A percentile compares a stretch with the other conserved stretches of the same genome.
Conservation (phyloP, 1,284 basidiomycete species). For the Naganishia sp. region DNA sequence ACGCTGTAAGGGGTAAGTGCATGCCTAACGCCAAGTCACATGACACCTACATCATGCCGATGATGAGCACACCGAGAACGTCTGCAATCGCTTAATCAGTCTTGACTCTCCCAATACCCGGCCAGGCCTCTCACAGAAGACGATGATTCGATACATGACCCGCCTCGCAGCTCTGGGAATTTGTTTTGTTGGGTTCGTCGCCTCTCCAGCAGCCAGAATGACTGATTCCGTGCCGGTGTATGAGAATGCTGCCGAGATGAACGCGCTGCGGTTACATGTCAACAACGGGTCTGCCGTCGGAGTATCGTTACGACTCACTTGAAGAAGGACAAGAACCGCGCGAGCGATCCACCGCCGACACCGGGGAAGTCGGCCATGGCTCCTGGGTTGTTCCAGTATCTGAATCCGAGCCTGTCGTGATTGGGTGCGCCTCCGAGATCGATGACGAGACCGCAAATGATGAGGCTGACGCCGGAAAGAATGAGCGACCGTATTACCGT, state of each 20-base stretch:
- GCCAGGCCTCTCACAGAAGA: constrained; percentile 58
- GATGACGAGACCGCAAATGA: constrained; percentile 66
- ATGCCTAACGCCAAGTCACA: neutral
- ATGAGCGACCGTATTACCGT: neutral
- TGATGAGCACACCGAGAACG: constrained; percentile 51
- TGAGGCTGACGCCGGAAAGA: constrained; percentile 38
- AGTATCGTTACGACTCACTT: constrained; percentile 53
- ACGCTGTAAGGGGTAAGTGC: constrained; percentile 10
- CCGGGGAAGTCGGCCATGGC: constrained; percentile 28
- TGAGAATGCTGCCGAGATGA: constrained; percentile 56
- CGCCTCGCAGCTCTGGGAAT: constrained; percentile 61
- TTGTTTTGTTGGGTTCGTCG: constrained; percentile 36
- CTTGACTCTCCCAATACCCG: neutral
- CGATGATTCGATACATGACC: constrained; percentile 69
- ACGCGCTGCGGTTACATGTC: constrained; percentile 35
- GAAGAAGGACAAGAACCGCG: constrained; percentile 30
- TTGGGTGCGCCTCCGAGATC: constrained; percentile 70
- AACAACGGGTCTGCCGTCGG: constrained; percentile 48
- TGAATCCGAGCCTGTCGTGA: constrained; percentile 56
- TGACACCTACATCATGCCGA: constrained; percentile 30
- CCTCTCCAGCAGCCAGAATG: constrained; percentile 38
- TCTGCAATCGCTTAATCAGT: constrained; percentile 40
- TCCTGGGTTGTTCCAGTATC: constrained; percentile 71
- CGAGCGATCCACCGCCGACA: constrained; percentile 40
- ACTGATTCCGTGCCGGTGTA: constrained; percentile 40